These are phyloP conservation scores for Leucocoprinus leucothites DNA, from an alignment of 768 basidiomycete genomes.

Conservation along the genomic window DNA sequence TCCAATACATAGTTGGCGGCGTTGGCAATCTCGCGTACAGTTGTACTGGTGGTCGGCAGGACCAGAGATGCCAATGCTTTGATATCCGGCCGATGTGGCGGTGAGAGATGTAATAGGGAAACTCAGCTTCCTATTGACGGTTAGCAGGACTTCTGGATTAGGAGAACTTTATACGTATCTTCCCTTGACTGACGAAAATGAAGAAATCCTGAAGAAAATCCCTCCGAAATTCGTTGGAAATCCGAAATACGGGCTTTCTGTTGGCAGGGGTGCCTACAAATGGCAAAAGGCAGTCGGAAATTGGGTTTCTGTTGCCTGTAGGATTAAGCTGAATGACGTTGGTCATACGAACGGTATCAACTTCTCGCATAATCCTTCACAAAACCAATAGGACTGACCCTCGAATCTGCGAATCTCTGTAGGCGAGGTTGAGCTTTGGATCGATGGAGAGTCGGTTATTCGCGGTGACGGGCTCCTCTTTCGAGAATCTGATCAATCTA, in stretches of 20 bases:
- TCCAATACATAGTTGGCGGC: slow-evolving; percentile 44
- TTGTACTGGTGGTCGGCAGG: slow-evolving; percentile 67
- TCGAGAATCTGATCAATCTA: slow-evolving; percentile 36
- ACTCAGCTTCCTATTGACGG: not conserved
- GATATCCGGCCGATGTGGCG: slow-evolving; percentile 75
- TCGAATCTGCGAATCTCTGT: not conserved
- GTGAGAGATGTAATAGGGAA: slow-evolving; percentile 26
- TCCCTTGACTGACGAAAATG: slow-evolving; percentile 48
- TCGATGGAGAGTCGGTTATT: slow-evolving; percentile 60
- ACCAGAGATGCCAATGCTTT: slow-evolving; percentile 65
- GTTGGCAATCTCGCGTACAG: slow-evolving; percentile 53
- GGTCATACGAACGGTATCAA: slow-evolving; percentile 31
- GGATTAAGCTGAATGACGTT: slow-evolving; percentile 67
- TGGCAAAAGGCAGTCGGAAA: slow-evolving; percentile 47
- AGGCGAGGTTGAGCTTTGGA: slow-evolving; percentile 68
- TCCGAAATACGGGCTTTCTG: slow-evolving; percentile 59
- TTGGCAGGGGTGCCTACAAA: slow-evolving; percentile 62
- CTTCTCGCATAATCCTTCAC: not conserved
- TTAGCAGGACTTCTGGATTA: slow-evolving; percentile 40
- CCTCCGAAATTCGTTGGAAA: slow-evolving; percentile 51
- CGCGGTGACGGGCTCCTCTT: slow-evolving; percentile 45
- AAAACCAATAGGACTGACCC: no score
- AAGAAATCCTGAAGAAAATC: slow-evolving; percentile 36
- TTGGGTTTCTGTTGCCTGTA: slow-evolving; percentile 64
- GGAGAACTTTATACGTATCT: slow-evolving; percentile 74